phyloP scores from a whole-genome alignment of 179 eudicot genomes.

The Camellia oleifera region DNA sequence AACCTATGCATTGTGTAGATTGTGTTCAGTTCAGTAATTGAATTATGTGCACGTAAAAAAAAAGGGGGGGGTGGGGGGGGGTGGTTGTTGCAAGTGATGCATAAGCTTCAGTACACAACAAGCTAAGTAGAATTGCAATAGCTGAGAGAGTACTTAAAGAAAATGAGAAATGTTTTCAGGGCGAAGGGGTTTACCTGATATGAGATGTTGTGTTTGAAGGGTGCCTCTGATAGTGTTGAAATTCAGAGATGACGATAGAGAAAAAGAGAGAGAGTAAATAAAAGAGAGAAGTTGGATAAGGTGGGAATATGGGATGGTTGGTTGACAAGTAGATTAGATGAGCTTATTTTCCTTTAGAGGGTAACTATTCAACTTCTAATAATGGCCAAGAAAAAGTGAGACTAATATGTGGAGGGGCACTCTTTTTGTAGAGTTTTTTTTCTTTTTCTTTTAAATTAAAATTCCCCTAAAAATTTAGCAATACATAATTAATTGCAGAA shows the following conservation, averaged over 20 bases:
- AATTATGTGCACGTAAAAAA: no score
- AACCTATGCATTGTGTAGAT: no score
- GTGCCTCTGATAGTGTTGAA: background rate
- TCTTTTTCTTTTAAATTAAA: no score
- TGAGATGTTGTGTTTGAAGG: background rate
- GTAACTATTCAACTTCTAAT: background rate
- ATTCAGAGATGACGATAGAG: background rate
- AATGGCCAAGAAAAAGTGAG: background rate
- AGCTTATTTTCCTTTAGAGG: background rate
- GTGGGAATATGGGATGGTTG: constrained; percentile 38
- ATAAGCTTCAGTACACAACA: no score
- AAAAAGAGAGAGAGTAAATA: background rate
- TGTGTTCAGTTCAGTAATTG: no score
- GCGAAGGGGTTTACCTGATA: background rate
- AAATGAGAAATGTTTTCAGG: background rate
- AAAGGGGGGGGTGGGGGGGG: no score
- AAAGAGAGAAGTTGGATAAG: constrained; percentile 36
- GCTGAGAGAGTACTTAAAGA: constrained; percentile 11
- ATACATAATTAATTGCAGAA: no score
- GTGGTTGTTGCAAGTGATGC: background rate
- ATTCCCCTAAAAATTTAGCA: no score
- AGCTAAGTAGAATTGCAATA: no score
- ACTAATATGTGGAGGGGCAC: no score
- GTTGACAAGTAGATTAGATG: constrained; percentile 20
- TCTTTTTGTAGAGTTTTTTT: no score